Conservation (phyloP, 129 eudicot genomes). For the Flaveria robusta region DNA sequence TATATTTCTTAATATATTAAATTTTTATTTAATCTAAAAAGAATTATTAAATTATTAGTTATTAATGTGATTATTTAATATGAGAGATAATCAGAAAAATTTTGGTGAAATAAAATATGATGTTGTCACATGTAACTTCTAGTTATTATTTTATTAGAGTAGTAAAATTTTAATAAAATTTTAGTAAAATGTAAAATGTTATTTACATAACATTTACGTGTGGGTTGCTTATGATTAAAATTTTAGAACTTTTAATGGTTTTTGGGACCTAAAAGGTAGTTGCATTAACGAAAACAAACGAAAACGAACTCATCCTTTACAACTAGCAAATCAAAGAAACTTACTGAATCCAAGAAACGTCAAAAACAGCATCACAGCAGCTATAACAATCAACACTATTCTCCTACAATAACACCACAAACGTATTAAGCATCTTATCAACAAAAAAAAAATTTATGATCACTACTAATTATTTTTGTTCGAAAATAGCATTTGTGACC, state of each 20-base stretch:
- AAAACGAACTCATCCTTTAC: too few species aligned
- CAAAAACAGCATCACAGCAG: slow-evolving; percentile 79
- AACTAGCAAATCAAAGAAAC: slow-evolving; percentile 25
- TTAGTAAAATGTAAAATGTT: neutral
- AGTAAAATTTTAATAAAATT: neutral
- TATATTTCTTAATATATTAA: too few species aligned
- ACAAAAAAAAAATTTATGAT: neutral
- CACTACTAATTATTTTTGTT: too few species aligned
- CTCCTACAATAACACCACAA: slow-evolving; percentile 73
- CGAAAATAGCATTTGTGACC: too few species aligned
- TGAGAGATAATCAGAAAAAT: too few species aligned
- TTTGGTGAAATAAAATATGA: too few species aligned
- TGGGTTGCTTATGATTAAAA: neutral
- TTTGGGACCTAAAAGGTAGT: neutral
- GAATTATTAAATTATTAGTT: too few species aligned
- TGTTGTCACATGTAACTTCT: too few species aligned
- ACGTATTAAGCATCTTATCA: slow-evolving; percentile 9
- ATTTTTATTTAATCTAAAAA: too few species aligned
- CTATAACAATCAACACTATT: slow-evolving; percentile 69
- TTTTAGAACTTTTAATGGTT: neutral
- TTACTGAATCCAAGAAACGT: slow-evolving; percentile 89
- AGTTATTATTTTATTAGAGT: too few species aligned
- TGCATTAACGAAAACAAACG: neutral
- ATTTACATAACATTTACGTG: neutral
- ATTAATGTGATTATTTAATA: too few species aligned